Base-by-base conservation (phyloP, 768 basidiomycete genomes). In the Tephrocybe sp. region DNA sequence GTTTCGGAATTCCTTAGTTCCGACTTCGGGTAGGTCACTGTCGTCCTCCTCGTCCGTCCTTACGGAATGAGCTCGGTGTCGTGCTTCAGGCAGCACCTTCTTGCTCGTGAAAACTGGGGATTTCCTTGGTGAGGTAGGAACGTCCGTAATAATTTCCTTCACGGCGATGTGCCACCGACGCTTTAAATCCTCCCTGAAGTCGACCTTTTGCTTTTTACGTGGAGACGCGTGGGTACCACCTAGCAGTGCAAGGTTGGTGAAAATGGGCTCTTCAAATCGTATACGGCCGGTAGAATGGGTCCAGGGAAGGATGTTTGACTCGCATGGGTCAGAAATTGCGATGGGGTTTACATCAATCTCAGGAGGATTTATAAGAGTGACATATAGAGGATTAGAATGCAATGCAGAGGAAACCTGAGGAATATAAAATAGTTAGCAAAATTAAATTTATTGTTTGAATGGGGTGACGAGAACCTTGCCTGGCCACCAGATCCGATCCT, bases 401-500 rank as follows among this genome's bases (percentile, higher is more conserved):
- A 39, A 45, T 7, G 42, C 10, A 30, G 57, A 57, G n/a, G 51
- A 54, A 17, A 63, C 56, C 68, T 66, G 32, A 17, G 35, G 9
- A 22, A 45, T 46, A 40, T 48, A 39, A 26, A 51, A 39, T 20
- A 30, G 36, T 48, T 30, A 57, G 51, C 35, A 9, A 43, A 26
- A 22, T 11, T 35, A 23, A 39, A 20, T 31, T 44, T 39, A 34
- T n/a, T 33, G 45, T 38, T 26, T 26, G 26, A 53, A 53, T 48
- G 49, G 52, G 49, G 53, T 20, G 42, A 9, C 47, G 20, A 66
- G 71, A 87, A 26, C 87, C 72, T 77, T 75, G 23, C 74, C 84
- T 17, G 87, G 87, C 87, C 87, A 89, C 87, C 87, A 89, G 34
- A 81, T 65, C 50, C 63, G 56, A 26, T 67, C 66, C 11, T 53